A percentile compares a stretch with the other conserved stretches of the same genome.
phyloP scores from a whole-genome alignment of 805 yeast genomes.

The Wickerhamomyces ciferrii region DNA sequence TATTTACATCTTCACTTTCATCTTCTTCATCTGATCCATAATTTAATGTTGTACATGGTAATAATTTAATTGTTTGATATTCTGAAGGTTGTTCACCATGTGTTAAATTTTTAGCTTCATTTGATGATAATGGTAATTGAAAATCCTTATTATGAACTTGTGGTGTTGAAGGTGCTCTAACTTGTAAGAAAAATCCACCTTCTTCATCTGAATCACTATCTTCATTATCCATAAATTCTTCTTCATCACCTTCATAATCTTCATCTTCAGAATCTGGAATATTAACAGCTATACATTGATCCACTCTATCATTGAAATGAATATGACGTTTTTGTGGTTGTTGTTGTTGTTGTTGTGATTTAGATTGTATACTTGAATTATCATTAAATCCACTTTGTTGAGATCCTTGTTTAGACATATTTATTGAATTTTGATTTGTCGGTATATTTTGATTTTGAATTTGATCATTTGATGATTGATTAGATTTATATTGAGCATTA shows the following conservation, averaged over 20 bases:
- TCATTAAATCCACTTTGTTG: conserved; percentile 2
- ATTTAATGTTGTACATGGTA: conserved; percentile 86
- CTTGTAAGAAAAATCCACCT: conserved; percentile 64
- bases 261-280: conserved; percentile 17
- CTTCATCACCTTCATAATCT: conserved; percentile 20
- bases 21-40: conserved; percentile 63
- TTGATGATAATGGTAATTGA: conserved; percentile 1
- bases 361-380: neutral
- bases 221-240: conserved; percentile 21
- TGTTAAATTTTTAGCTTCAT: conserved; percentile 2
- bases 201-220: conserved; percentile 49
- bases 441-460: neutral
- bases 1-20: conserved; percentile 21
- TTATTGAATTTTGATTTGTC: neutral
- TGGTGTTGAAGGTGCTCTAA: conserved; percentile 36
- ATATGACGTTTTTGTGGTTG: conserved; percentile 48
- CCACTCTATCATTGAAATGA: conserved; percentile 91
- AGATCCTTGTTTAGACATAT: neutral
- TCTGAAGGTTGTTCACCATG: neutral
- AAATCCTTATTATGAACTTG: conserved; percentile 16
- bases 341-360: neutral
- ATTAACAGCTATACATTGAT: conserved; percentile 80
- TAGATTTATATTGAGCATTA: conserved; percentile 18
- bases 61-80: conserved; percentile 60
- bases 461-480: neutral